Conservation (phyloP, 495 filamentous ascomycete genomes). For the Talaromyces wortmannii region DNA sequence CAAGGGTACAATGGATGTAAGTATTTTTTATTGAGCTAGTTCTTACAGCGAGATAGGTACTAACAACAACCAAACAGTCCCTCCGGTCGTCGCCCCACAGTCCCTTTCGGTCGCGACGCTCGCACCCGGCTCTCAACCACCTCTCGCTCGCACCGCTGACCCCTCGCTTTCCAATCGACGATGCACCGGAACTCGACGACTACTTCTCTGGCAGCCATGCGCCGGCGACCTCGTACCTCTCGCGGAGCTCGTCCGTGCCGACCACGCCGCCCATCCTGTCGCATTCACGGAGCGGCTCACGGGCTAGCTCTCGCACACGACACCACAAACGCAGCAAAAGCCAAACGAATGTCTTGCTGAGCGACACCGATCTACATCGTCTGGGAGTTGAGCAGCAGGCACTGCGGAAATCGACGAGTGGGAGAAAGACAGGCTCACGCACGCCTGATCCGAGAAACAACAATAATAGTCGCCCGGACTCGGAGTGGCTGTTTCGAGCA, state of each 20-base stretch:
- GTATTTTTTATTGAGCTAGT: background rate
- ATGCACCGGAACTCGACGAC: slow-evolving; percentile 7
- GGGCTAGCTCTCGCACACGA: slow-evolving; percentile 35
- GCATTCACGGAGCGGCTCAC: slow-evolving; percentile 39
- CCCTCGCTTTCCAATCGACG: slow-evolving; percentile 55
- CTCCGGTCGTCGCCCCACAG: slow-evolving; percentile 9
- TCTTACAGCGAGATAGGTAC: background rate
- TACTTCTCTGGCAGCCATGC: background rate
- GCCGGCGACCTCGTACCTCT: slow-evolving; percentile 27
- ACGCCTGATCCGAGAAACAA: background rate
- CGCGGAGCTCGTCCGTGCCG: slow-evolving; percentile 33
- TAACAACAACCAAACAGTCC: background rate
- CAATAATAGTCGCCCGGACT: slow-evolving; percentile 24
- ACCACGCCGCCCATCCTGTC: slow-evolving; percentile 42
- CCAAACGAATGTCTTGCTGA: slow-evolving; percentile 21
- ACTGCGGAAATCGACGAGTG: slow-evolving; percentile 8
- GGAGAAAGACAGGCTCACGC: slow-evolving; percentile 9
- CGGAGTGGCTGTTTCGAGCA: slow-evolving; percentile 70
- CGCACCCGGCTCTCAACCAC: slow-evolving; percentile 39
- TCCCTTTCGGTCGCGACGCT: slow-evolving; percentile 35
- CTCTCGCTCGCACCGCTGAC: slow-evolving; percentile 59
- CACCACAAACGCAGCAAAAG: slow-evolving; percentile 31
- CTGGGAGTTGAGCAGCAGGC: slow-evolving; percentile 18
- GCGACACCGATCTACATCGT: slow-evolving; percentile 29
- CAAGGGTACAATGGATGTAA: background rate